phyloP scores from a whole-genome alignment of 768 basidiomycete species.

The Lentinula boryana region DNA sequence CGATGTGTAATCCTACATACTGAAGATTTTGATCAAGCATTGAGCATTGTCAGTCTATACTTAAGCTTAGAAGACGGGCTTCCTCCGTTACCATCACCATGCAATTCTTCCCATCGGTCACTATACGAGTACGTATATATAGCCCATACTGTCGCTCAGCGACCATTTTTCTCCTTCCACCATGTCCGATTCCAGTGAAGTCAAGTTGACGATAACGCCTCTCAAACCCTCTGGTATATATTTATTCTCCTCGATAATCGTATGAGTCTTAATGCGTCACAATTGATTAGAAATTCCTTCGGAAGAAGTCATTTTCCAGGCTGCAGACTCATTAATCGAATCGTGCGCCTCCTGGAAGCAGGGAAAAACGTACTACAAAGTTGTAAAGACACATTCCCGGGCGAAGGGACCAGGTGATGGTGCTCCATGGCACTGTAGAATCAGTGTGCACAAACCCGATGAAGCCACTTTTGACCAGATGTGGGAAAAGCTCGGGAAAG shows the following conservation, averaged over 20 bases:
- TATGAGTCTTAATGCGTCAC: neutral
- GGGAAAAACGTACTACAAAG: slow-evolving; percentile 56
- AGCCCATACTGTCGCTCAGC: neutral
- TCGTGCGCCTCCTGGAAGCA: slow-evolving; percentile 57
- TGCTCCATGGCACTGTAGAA: slow-evolving; percentile 62
- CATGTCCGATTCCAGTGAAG: neutral
- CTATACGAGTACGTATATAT: neutral
- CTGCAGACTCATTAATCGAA: slow-evolving; percentile 50
- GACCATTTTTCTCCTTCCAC: neutral
- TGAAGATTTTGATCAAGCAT: neutral
- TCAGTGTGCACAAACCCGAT: slow-evolving; percentile 58
- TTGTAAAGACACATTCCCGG: slow-evolving; percentile 49
- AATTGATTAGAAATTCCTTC: slow-evolving; percentile 35
- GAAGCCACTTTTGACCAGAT: slow-evolving; percentile 70
- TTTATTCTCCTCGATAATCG: neutral
- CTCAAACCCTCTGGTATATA: slow-evolving; percentile 3
- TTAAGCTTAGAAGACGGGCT: neutral
- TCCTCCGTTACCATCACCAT: neutral
- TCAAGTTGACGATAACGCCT: slow-evolving; percentile 2
- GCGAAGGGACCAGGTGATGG: slow-evolving; percentile 49
- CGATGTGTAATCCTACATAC: neutral
- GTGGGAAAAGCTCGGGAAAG: slow-evolving; percentile 60
- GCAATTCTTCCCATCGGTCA: neutral
- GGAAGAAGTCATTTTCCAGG: slow-evolving; percentile 49
- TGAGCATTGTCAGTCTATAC: neutral